Conservation (phyloP, 768 basidiomycete species). For the Austroboletus eburneus region DNA sequence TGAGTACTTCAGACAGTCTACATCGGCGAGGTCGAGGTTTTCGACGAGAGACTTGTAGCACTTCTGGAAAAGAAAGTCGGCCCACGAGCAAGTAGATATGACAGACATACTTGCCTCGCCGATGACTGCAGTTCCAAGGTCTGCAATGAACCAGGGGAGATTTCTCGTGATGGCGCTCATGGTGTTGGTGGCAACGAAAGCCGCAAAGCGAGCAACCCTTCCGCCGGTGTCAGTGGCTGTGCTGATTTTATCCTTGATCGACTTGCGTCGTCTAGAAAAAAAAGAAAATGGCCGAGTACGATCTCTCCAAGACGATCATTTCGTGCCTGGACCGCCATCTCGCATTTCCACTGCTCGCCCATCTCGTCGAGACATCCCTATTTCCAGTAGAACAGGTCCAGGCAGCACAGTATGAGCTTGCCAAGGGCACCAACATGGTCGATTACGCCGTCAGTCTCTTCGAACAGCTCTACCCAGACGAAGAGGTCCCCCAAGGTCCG, state of each 20-base stretch:
- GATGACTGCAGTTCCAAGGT: slow-evolving; percentile 76
- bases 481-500: slow-evolving; percentile 66
- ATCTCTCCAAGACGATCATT: slow-evolving; percentile 87
- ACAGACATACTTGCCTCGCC: slow-evolving; percentile 54
- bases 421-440: slow-evolving; percentile 97
- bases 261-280: slow-evolving; percentile 1
- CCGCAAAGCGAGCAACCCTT: no score
- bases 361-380: slow-evolving; percentile 70
- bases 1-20: slow-evolving; percentile 85
- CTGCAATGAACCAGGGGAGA: slow-evolving; percentile 80
- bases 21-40: slow-evolving; percentile 72
- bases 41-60: slow-evolving; percentile 89
- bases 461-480: slow-evolving; percentile 69
- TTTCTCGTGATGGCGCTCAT: slow-evolving; percentile 80
- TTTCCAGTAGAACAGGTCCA: slow-evolving; percentile 80
- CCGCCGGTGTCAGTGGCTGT: slow-evolving; percentile 24
- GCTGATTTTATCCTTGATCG: slow-evolving; percentile 5
- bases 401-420: slow-evolving; percentile 93
- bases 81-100: background rate
- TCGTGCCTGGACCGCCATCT: slow-evolving; percentile 94
- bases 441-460: slow-evolving; percentile 86
- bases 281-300: slow-evolving; percentile 75
- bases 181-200: slow-evolving; percentile 12
- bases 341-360: slow-evolving; percentile 86
- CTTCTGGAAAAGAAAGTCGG: slow-evolving; percentile 47